Base-by-base conservation (phyloP, 345 rosid species). In the Brassica carinata region DNA sequence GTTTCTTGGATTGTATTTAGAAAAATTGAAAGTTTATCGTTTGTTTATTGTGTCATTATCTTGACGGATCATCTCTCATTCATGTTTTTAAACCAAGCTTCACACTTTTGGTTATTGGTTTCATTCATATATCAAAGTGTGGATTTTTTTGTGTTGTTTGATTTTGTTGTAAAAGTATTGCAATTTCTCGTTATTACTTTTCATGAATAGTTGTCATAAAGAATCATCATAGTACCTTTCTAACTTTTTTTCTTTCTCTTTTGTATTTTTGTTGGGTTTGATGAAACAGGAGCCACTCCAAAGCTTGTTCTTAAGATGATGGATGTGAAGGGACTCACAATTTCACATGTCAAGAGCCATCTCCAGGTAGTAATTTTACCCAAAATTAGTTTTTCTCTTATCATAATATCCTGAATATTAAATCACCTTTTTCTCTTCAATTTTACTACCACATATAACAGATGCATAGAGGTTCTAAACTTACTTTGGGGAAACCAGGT, bases 321-420 rank as follows among this genome's bases (percentile, higher is more conserved):
- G 99, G 97, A 92, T 85, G 98, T 96, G 63, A 88, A 93, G 68
- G 99, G 99, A 58, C 98, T 96, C 74, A 96, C 97, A 80, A 93
- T 96, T 81, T 93, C 98, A 53, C 99, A 96, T 83, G 98, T 96
- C 69, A 96, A 96, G 78, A 96, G 99, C 84, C 99, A 96, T 83
- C 98, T 96, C 29, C 99, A 96, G 94, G 99, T 94, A 48, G n/a
- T 29, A 15, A 36, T 58, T 5, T 10, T 74, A 17, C 48, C 19
- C 4, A 57, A 59, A 3, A 69, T 75, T 0, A 29, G 29, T 19
- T 2, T 3, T 19, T 10, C 6, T 13, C 30, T 36, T 8, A 23
- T 75, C 8, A 18, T 57, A 2, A 29, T 14, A 30, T 38, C 7
- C 59, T 31, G 55, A 13, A 59, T 61, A 53, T 27, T 1, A 8